These are phyloP conservation scores for Hypomyces perniciosus DNA, from an alignment of 2,329 filamentous ascomycete species.

Conservation along the genomic window DNA sequence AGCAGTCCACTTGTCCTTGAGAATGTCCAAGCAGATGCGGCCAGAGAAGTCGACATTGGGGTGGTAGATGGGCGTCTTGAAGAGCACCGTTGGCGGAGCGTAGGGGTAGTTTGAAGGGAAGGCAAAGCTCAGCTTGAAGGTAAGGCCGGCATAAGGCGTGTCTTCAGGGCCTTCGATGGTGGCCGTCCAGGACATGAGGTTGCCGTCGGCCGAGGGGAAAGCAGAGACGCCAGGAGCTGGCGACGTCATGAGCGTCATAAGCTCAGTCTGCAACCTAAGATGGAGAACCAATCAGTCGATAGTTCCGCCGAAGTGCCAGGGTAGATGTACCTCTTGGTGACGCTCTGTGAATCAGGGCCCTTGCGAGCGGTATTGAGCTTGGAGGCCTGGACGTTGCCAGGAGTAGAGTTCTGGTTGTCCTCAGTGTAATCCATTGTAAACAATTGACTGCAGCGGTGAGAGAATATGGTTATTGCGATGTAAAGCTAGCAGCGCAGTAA, in stretches of 20 bases:
- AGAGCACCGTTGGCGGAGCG: constrained; percentile 81
- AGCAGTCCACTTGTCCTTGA: constrained; percentile 99
- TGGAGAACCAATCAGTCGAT: constrained; percentile 9
- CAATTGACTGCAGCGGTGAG: neutral
- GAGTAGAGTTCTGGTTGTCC: constrained; percentile 61
- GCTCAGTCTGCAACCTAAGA: constrained; percentile 81
- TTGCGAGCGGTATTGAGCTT: constrained; percentile 55
- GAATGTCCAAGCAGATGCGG: constrained; percentile 92
- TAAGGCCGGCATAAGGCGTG: constrained; percentile 83
- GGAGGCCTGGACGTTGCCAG: constrained; percentile 53
- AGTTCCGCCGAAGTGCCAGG: neutral
- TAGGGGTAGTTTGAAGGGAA: constrained; percentile 95
- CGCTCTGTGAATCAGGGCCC: constrained; percentile 62
- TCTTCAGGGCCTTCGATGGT: constrained; percentile 88
- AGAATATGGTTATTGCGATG: neutral
- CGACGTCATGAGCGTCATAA: constrained; percentile 98
- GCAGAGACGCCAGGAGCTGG: constrained; percentile 90
- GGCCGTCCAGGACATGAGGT: constrained; percentile 86
- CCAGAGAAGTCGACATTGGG: constrained; percentile 98
- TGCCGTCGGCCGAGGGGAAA: constrained; percentile 84
- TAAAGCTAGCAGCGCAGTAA: too few relatives aligned
- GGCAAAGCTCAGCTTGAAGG: constrained; percentile 84
- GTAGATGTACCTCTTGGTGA: constrained; percentile 62
- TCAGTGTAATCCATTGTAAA: constrained; percentile 38
- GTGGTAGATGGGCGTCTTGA: constrained; percentile 98